Conservation (phyloP, 2,329 filamentous ascomycete species). For the Chrysoporthe cubensis region DNA sequence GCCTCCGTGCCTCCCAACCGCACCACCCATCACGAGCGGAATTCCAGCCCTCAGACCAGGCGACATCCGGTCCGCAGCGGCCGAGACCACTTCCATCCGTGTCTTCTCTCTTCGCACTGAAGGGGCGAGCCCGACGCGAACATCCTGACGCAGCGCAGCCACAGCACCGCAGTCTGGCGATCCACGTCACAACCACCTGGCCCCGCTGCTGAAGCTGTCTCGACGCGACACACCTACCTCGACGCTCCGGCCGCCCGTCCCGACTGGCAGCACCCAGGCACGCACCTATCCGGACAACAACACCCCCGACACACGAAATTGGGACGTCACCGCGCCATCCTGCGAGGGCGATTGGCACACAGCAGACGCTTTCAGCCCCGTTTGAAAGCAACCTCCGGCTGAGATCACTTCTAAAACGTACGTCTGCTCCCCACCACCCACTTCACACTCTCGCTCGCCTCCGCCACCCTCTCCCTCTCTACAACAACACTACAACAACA, state of each 20-base stretch:
- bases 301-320: slow-evolving; percentile 5
- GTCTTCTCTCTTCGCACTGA: slow-evolving; percentile 10
- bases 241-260: not conserved
- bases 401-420: slow-evolving; percentile 32
- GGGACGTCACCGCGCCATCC: slow-evolving; percentile 7
- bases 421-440: slow-evolving; percentile 12
- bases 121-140: slow-evolving; percentile 23
- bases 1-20: slow-evolving; percentile 23
- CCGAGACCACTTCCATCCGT: slow-evolving; percentile 14
- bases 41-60: slow-evolving; percentile 15
- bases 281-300: not conserved
- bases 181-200: slow-evolving; percentile 24
- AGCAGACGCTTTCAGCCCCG: slow-evolving; percentile 28
- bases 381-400: slow-evolving; percentile 27
- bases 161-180: slow-evolving; percentile 22
- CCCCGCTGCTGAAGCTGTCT: slow-evolving; percentile 30
- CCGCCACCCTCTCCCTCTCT: not conserved
- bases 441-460: slow-evolving; percentile 1
- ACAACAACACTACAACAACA: no score
- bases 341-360: slow-evolving; percentile 20
- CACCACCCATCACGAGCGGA: slow-evolving; percentile 17
- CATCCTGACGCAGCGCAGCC: slow-evolving; percentile 20
- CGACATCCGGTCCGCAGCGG: slow-evolving; percentile 24
- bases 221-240: slow-evolving; percentile 22
- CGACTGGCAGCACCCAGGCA: slow-evolving; percentile 13